Conservation (phyloP, 75 land plant species). For the Pseudotsuga menziesii region DNA sequence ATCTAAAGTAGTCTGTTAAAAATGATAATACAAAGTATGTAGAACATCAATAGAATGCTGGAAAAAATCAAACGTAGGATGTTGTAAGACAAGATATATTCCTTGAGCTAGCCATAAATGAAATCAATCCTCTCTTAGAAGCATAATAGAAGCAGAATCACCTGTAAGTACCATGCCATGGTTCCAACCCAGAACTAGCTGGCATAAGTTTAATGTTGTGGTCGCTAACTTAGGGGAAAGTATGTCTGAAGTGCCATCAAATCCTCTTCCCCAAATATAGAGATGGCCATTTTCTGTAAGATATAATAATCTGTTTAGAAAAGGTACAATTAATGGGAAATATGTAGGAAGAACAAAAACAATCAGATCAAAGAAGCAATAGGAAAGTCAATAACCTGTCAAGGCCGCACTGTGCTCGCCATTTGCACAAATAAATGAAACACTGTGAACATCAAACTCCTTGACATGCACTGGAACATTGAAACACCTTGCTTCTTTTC, state of each 20-base stretch:
- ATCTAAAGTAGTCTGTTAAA: neutral
- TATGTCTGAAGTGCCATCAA: conserved; percentile 34
- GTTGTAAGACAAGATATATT: neutral
- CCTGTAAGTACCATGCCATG: conserved; percentile 78
- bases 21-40: neutral
- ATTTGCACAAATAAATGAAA: conserved; percentile 55
- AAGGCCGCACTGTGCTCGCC: conserved; percentile 98
- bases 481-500: conserved; percentile 19
- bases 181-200: conserved; percentile 92
- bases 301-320: neutral
- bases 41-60: neutral
- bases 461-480: conserved; percentile 36
- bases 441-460: conserved; percentile 27
- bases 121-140: neutral
- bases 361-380: neutral
- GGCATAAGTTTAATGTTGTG: conserved; percentile 26
- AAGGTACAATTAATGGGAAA: neutral
- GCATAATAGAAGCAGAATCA: conserved; percentile 11
- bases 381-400: conserved; percentile 37
- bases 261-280: conserved; percentile 93
- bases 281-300: conserved; percentile 59
- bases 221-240: conserved; percentile 26
- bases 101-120: neutral
- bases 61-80: neutral
- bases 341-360: neutral